Percentiles rank a stretch among this genome's conserved stretches.
phyloP scores from a whole-genome alignment of 1,139 yeast species.

The Geotrichum fermentans region DNA sequence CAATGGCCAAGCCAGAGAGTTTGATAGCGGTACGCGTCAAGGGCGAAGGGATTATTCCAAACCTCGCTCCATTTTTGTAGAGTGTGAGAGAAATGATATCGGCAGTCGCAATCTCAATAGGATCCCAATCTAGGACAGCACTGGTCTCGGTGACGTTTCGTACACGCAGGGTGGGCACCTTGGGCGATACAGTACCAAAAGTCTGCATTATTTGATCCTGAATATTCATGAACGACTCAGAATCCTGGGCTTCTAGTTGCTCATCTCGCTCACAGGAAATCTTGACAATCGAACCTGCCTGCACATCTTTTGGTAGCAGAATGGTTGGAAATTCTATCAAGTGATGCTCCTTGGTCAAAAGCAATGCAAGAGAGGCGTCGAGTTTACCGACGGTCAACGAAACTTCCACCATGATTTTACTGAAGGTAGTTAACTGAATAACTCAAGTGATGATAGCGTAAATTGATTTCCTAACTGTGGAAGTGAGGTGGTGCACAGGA shows the following conservation, averaged over 20 bases:
- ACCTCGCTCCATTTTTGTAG: constrained; percentile 71
- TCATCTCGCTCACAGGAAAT: constrained; percentile 77
- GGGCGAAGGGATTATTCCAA: constrained; percentile 86
- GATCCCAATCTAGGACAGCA: constrained; percentile 92
- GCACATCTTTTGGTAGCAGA: constrained; percentile 80
- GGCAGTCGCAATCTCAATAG: constrained; percentile 77
- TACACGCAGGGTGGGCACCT: constrained; percentile 62
- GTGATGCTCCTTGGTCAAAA: constrained; percentile 89
- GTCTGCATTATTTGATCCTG: constrained; percentile 70
- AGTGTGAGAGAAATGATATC: constrained; percentile 69
- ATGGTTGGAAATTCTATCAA: constrained; percentile 94
- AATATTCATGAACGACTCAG: constrained; percentile 51
- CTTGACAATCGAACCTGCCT: constrained; percentile 90
- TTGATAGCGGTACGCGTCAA: constrained; percentile 75
- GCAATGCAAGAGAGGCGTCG: constrained; percentile 88
- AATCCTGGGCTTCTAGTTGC: constrained; percentile 62
- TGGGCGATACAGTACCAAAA: constrained; percentile 73
- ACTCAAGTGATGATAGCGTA: not conserved
- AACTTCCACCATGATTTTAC: constrained; percentile 63
- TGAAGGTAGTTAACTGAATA: constrained; percentile 33
- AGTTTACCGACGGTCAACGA: constrained; percentile 92
- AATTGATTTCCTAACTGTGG: not conserved
- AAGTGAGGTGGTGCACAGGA: too few relatives aligned
- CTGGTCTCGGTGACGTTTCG: constrained; percentile 89
- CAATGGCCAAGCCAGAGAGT: constrained; percentile 85